phyloP scores from a whole-genome alignment of 176 grass and related monocot species.

The Zea mays region DNA sequence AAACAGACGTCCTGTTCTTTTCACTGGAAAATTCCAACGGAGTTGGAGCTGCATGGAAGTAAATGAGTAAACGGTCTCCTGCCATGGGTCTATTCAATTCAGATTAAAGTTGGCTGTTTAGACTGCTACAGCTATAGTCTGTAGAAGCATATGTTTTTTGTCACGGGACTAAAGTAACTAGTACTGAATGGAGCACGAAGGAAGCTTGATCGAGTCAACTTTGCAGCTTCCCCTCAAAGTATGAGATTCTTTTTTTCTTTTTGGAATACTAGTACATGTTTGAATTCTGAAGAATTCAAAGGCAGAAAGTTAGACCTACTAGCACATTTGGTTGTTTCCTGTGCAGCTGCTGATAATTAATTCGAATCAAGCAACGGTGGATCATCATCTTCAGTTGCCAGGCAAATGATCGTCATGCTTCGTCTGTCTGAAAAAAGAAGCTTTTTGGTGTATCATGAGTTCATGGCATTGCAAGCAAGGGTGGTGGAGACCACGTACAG shows the following conservation, averaged over 20 bases:
- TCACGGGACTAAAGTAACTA: background rate
- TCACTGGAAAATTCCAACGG: background rate
- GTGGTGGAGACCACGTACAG: background rate
- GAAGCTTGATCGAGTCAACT: background rate
- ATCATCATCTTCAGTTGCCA: background rate
- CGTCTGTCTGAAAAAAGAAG: background rate
- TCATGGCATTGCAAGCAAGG: background rate
- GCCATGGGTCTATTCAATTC: no score
- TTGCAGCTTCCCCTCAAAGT: no score
- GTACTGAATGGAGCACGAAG: background rate
- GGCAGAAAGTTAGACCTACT: background rate
- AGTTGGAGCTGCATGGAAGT: slow-evolving; percentile 3
- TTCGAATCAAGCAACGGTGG: background rate
- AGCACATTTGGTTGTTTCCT: background rate
- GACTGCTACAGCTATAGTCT: no score
- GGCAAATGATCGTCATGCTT: background rate
- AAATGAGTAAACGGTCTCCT: background rate
- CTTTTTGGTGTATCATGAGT: background rate
- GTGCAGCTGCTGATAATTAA: background rate
- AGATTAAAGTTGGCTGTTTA: no score
- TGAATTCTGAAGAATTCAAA: slow-evolving; percentile 28
- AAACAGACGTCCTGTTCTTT: background rate
- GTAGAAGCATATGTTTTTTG: no score
- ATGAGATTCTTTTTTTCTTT: background rate
- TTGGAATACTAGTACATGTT: background rate